Evolutionary conservation across 306 rosid genomes (phyloP).

Genomic region (Spatholobus suberectus): DNA sequence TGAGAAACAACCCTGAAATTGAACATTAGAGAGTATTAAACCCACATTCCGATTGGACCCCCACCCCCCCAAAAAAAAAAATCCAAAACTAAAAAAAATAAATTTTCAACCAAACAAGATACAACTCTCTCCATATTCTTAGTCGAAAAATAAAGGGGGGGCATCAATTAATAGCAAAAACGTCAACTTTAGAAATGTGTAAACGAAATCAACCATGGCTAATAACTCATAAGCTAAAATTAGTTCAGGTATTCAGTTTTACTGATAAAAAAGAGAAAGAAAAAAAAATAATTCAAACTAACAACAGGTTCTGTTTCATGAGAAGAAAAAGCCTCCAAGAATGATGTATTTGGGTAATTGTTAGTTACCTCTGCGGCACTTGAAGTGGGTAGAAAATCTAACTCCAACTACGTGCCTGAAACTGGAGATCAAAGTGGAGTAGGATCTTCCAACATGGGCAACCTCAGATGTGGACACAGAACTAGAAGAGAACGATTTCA

Average conservation of each 20-base stretch:
- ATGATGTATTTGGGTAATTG: not conserved
- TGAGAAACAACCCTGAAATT: constrained; percentile 60
- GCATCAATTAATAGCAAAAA: not conserved
- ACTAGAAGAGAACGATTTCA: constrained; percentile 55
- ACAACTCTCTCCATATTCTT: not conserved
- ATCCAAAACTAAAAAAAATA: not conserved
- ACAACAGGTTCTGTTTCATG: not conserved
- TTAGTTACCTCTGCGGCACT: constrained; percentile 62
- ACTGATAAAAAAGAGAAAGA: not conserved
- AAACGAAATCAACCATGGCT: constrained; percentile 2
- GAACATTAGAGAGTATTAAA: not conserved
- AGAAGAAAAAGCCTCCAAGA: not conserved
- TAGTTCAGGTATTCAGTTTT: not conserved
- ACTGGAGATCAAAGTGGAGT: constrained; percentile 43
- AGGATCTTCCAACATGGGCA: constrained; percentile 41
- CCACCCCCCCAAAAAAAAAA: not conserved
- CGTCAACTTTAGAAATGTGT: not conserved
- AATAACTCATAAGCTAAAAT: not conserved
- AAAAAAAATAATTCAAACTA: not conserved
- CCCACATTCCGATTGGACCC: not conserved
- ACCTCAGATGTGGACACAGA: constrained; percentile 58
- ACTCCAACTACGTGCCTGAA: constrained; percentile 48
- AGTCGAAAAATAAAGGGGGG: not conserved
- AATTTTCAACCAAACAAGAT: not conserved
- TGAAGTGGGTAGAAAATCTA: constrained; percentile 52